phyloP scores from a whole-genome alignment of 192 early-diverging fungal genomes.

The Podila epicladia region DNA sequence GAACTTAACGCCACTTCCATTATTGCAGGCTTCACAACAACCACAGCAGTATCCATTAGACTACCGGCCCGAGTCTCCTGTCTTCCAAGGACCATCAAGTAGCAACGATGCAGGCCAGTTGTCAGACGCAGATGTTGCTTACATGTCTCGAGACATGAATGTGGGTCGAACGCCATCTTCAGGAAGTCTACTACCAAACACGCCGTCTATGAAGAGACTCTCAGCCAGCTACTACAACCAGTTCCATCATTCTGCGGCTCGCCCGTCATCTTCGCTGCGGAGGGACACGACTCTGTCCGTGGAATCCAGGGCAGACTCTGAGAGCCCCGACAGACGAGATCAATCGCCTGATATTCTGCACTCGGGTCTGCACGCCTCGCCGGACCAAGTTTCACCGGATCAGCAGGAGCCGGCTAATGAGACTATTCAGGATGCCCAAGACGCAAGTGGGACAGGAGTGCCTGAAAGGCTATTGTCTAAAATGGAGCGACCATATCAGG shows the following conservation, averaged over 20 bases:
- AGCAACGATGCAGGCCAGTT: slow-evolving; percentile 33
- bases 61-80: slow-evolving; percentile 42
- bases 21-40: not conserved
- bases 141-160: slow-evolving; percentile 47
- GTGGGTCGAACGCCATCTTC: slow-evolving; percentile 21
- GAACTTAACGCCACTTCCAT: not conserved
- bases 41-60: slow-evolving; percentile 8
- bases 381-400: not conserved
- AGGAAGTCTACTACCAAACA: slow-evolving; percentile 10
- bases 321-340: slow-evolving; percentile 4
- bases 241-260: not conserved
- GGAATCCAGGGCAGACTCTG: not conserved
- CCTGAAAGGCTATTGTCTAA: not conserved
- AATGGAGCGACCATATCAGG: not conserved
- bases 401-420: not conserved
- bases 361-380: too few species aligned
- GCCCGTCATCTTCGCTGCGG: slow-evolving; percentile 22
- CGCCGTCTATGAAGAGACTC: slow-evolving; percentile 17
- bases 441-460: not conserved
- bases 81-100: slow-evolving; percentile 40
- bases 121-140: slow-evolving; percentile 46
- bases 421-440: not conserved
- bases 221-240: slow-evolving; percentile 15
- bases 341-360: not conserved
- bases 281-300: slow-evolving; percentile 26